Conservation (phyloP, 2,329 filamentous ascomycete genomes). For the Ophiostoma sp. region DNA sequence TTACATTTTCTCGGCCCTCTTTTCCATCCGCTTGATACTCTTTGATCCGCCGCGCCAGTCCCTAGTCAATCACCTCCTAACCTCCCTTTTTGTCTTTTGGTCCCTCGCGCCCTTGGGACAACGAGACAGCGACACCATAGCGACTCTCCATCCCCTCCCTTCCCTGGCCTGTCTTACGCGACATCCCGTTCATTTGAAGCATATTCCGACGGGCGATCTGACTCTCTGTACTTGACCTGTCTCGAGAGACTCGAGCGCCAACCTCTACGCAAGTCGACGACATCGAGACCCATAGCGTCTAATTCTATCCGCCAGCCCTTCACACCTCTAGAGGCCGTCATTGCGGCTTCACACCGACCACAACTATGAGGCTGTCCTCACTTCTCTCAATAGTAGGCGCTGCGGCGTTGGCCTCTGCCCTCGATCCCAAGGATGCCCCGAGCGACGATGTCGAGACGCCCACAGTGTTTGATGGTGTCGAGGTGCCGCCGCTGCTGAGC, state of each 20-base stretch:
- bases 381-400: conserved; percentile 45
- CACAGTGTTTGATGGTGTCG: conserved; percentile 61
- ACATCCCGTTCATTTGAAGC: not conserved
- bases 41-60: conserved; percentile 9
- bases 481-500: conserved; percentile 60
- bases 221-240: not conserved
- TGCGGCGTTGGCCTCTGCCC: conserved; percentile 38
- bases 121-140: not conserved
- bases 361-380: conserved; percentile 42
- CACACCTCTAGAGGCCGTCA: not conserved
- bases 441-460: conserved; percentile 39
- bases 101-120: not conserved
- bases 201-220: conserved; percentile 2
- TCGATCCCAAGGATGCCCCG: conserved; percentile 17
- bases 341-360: not conserved
- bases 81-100: not conserved
- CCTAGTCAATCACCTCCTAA: not conserved
- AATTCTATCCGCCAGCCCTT: not conserved
- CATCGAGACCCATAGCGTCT: no score
- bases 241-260: not conserved
- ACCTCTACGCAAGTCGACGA: not conserved
- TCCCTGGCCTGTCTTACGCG: conserved; percentile 9
- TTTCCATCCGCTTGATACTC: not conserved
- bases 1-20: not conserved
- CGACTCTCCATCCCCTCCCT: conserved; percentile 1